Percentiles rank a stretch among this genome's conserved stretches.
Conservation (phyloP, 106 monocot genomes). For the Dendrobium huoshanense region DNA sequence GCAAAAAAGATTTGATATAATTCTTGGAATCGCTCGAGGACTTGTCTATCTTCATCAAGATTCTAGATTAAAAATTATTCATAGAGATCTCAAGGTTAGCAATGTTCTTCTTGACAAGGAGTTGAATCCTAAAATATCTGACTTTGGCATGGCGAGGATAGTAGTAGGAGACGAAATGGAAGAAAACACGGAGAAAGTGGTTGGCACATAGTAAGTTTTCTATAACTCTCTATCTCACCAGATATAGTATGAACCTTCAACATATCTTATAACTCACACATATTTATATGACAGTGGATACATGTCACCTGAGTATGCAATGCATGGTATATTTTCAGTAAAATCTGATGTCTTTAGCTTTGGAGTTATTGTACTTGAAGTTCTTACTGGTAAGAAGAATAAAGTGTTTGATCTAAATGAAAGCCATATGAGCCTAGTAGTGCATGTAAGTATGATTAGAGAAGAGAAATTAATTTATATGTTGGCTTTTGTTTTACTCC, state of each 20-base stretch:
- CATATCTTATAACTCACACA: background rate
- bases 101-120: background rate
- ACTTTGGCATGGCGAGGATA: background rate
- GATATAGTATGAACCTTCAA: slow-evolving; percentile 25
- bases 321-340: background rate
- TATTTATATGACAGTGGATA: slow-evolving; percentile 1
- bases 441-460: slow-evolving; percentile 17
- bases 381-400: background rate
- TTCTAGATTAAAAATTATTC: background rate
- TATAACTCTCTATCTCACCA: slow-evolving; percentile 18
- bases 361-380: background rate
- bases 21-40: slow-evolving; percentile 18
- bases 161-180: background rate
- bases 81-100: background rate
- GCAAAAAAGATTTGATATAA: slow-evolving; percentile 10
- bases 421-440: background rate
- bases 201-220: background rate
- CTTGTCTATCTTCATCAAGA: slow-evolving; percentile 4
- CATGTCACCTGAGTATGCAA: slow-evolving; percentile 6
- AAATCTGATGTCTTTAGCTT: slow-evolving; percentile 9
- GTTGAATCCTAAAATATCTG: slow-evolving; percentile 1
- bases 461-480: slow-evolving; percentile 31
- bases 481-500: background rate
- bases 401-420: too few relatives aligned
- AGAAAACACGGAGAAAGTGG: slow-evolving; percentile 1